Base-by-base conservation (phyloP, 169 alveolate genomes). In the Cryptosporidium ubiquitum region DNA sequence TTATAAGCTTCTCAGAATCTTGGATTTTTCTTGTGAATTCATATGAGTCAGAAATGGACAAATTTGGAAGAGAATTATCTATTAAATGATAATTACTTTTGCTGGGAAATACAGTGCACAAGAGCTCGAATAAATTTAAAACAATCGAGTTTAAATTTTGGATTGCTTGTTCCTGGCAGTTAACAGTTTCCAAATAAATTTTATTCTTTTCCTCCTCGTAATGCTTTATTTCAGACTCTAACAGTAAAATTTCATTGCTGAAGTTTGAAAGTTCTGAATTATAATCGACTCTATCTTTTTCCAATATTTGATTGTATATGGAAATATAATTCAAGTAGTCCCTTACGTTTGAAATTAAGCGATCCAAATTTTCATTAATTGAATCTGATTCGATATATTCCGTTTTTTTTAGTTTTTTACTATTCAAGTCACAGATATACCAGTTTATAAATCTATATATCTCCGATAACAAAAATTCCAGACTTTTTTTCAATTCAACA, bases 1-100 rank as follows among this genome's bases (percentile, higher is more conserved):
- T 39, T 33, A 73, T 57, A 12, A 31, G 39, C 23, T 33, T 51
- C 7, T 44, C 57, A 2, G 37, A 33, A 14, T 55, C 70, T 35
- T 40, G 12, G 3, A 73, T 18, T 39, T 73, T 55, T 12, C 52
- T 73, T 16, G 10, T 49, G 20, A 55, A 14, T 6, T 31, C 51
- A 42, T 73, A 73, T 18, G 85, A 55, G 33, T 73, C 85, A 33
- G 85, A 57, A 18, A 55, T 37, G 12, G 85, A 51, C 1, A 55
- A n/a, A 26, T 35, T 57, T 40, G 12, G 33, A 57, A 70, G 68
- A 2, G 20, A 20, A 23, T 49, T 7, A 55, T 55, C 20, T 26
- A 55, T 23, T 55, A 9, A 5, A 55, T 7, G 20, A 55, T 7
- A 3, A 14, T 55, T 26, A 3, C 16, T 70, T 33, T 29, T n/a